These are phyloP conservation scores for Brasenia schreberi DNA, from an alignment of 164 flowering plant species.

Conservation along the genomic window DNA sequence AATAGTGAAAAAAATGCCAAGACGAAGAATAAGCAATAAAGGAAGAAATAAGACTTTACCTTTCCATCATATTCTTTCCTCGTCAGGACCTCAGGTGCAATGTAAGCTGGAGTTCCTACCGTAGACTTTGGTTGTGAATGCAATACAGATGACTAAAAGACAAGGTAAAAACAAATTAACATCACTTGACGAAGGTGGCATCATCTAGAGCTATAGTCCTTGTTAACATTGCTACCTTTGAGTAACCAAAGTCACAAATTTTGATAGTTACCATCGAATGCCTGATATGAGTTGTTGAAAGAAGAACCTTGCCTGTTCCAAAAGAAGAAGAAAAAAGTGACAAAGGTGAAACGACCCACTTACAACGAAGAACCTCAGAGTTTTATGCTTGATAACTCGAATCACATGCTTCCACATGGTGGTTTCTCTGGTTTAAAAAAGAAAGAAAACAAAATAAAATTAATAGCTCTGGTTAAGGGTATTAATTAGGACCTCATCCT, in stretches of 20 bases:
- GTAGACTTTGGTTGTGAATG: conserved; percentile 71
- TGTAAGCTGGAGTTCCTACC: conserved; percentile 75
- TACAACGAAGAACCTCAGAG: background rate
- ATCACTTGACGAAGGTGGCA: too few relatives aligned
- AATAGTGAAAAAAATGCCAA: too few relatives aligned
- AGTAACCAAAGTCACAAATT: conserved; percentile 25
- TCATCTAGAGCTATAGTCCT: too few relatives aligned
- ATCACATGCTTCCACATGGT: too few relatives aligned
- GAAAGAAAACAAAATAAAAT: background rate
- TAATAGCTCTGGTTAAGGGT: background rate
- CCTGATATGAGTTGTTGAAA: conserved; percentile 17
- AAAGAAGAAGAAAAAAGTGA: background rate
- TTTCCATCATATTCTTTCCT: conserved; percentile 64
- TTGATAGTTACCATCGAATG: conserved; percentile 16
- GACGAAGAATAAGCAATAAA: too few relatives aligned
- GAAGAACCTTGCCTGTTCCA: conserved; percentile 53
- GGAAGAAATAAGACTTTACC: too few relatives aligned
- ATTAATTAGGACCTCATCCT: conserved; percentile 41
- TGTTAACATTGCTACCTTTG: too few relatives aligned
- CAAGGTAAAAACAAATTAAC: too few relatives aligned
- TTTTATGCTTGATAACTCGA: too few relatives aligned
- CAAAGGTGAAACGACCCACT: background rate
- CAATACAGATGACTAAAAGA: conserved; percentile 40
- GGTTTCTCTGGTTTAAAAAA: background rate
- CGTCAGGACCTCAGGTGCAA: conserved; percentile 59